Evolutionary conservation across 139 green algal genomes (phyloP).

Genomic region (Nannochloris sp.): DNA sequence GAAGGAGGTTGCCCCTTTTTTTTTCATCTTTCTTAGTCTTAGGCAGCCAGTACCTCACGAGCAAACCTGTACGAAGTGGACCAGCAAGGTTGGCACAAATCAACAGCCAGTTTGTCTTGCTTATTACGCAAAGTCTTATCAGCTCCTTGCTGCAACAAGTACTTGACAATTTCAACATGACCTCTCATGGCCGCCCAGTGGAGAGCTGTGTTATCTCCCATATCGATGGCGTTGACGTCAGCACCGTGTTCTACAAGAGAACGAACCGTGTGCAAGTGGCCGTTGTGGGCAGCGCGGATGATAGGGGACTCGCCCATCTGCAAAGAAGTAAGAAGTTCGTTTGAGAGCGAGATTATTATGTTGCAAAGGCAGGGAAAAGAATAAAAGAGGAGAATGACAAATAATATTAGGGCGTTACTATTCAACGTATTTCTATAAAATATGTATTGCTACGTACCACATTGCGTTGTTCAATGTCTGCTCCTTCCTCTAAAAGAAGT

Average conservation of each 20-base stretch:
- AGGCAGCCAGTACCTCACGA: conserved; percentile 50
- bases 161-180: conserved; percentile 88
- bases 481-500: conserved; percentile 77
- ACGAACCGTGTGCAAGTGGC: conserved; percentile 67
- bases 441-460: conserved; percentile 47
- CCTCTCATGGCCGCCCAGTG: conserved; percentile 93
- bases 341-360: not conserved
- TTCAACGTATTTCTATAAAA: not conserved
- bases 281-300: conserved; percentile 83
- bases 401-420: not conserved
- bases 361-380: not conserved
- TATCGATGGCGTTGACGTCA: conserved; percentile 62
- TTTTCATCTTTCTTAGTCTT: no score
- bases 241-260: conserved; percentile 69
- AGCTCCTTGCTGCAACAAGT: conserved; percentile 56
- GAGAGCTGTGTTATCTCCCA: conserved; percentile 91
- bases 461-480: conserved; percentile 84
- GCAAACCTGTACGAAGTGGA: conserved; percentile 62
- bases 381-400: not conserved
- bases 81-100: conserved; percentile 66
- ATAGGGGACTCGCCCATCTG: conserved; percentile 88
- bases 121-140: conserved; percentile 58
- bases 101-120: conserved; percentile 56
- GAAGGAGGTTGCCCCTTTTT: no score
- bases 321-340: not conserved